These are phyloP conservation scores for Leccinum laetum DNA, from an alignment of 1,284 basidiomycete genomes.

Conservation along the genomic window DNA sequence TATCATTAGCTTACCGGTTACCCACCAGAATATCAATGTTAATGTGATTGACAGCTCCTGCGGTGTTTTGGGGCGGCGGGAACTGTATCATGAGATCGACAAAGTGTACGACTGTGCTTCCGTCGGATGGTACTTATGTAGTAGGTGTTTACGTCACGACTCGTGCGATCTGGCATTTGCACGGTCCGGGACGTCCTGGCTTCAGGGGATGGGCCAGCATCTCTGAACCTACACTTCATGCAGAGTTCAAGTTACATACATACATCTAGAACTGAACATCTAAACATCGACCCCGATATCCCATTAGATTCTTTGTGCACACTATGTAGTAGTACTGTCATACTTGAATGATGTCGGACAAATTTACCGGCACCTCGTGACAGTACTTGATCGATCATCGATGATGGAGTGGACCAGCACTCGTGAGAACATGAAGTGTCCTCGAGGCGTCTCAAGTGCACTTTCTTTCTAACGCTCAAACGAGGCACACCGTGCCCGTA, in stretches of 20 bases:
- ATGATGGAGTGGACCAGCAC: not conserved
- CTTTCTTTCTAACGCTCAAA: not conserved
- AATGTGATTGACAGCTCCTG: too few relatives aligned
- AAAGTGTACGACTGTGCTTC: not conserved
- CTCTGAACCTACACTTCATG: not conserved
- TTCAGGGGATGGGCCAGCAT: not conserved
- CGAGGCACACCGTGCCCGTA: not conserved
- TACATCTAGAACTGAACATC: too few relatives aligned
- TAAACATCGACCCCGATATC: too few relatives aligned
- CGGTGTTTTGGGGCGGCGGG: not conserved
- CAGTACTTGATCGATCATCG: too few relatives aligned
- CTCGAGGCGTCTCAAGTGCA: constrained; percentile 4
- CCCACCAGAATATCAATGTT: too few relatives aligned
- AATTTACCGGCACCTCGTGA: too few relatives aligned
- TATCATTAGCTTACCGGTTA: too few relatives aligned
- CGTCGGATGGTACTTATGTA: not conserved
- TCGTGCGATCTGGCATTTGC: not conserved
- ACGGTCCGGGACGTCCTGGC: not conserved
- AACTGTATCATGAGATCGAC: not conserved
- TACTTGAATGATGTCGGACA: too few relatives aligned
- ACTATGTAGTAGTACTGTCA: too few relatives aligned
- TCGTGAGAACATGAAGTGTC: constrained; percentile 10
- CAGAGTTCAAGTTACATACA: not conserved
- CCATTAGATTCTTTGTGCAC: too few relatives aligned
- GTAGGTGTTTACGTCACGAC: not conserved